A percentile compares a stretch with the other conserved stretches of the same genome.
Evolutionary conservation across 2,329 filamentous ascomycete species (phyloP).

Genomic region (Aspergillus quadricinctus): DNA sequence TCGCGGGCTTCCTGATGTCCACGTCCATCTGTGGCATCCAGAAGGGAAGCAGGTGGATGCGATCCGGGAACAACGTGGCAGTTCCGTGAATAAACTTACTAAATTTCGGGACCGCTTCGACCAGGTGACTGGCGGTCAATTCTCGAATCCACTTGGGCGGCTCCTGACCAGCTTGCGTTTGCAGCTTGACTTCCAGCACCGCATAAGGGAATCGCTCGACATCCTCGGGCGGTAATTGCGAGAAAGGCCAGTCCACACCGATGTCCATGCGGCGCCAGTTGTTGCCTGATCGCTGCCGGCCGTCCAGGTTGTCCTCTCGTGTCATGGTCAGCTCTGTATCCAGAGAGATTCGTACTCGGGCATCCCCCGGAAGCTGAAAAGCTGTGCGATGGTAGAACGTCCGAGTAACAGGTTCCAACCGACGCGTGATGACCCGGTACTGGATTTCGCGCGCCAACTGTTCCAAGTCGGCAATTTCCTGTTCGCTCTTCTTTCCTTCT

Average conservation of each 20-base stretch:
- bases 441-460: slow-evolving; percentile 87
- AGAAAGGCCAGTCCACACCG: slow-evolving; percentile 91
- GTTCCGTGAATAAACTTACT: slow-evolving; percentile 98
- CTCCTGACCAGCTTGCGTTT: slow-evolving; percentile 92
- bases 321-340: slow-evolving; percentile 95
- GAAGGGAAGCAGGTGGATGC: slow-evolving; percentile 87
- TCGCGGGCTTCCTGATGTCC: slow-evolving; percentile 90
- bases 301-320: slow-evolving; percentile 91
- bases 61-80: slow-evolving; percentile 77
- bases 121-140: slow-evolving; percentile 85
- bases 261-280: slow-evolving; percentile 99
- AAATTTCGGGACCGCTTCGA: slow-evolving; percentile 98
- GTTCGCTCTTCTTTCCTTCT: slow-evolving; percentile 88
- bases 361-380: slow-evolving; percentile 94
- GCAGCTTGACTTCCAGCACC: slow-evolving; percentile 92
- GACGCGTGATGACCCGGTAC: slow-evolving; percentile 83
- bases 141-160: slow-evolving; percentile 96
- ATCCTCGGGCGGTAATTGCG: slow-evolving; percentile 78
- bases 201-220: slow-evolving; percentile 92
- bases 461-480: slow-evolving; percentile 85
- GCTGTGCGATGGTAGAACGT: slow-evolving; percentile 98
- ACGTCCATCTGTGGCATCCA: slow-evolving; percentile 99
- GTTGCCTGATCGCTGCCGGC: slow-evolving; percentile 66
- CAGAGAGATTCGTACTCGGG: slow-evolving; percentile 90
- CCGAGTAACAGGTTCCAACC: slow-evolving; percentile 81